These are phyloP conservation scores for Biscogniauxia sp. DNA, from an alignment of 2,329 filamentous ascomycete species.

Conservation along the genomic window DNA sequence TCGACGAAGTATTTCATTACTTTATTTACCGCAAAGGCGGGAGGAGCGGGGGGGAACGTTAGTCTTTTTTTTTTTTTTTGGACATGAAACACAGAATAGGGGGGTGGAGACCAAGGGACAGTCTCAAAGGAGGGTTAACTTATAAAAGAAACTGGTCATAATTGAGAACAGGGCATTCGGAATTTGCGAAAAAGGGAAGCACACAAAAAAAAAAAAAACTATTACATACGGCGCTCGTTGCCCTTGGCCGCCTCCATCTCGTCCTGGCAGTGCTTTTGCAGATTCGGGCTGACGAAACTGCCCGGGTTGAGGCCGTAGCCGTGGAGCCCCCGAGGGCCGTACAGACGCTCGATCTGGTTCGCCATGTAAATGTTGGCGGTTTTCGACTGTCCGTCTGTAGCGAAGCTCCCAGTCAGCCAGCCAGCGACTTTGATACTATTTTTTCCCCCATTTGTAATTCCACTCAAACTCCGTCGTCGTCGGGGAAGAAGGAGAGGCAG, in stretches of 20 bases:
- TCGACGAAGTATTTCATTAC: conserved; percentile 28
- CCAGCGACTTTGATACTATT: too few species aligned
- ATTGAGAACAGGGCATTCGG: too few species aligned
- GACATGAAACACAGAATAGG: not conserved
- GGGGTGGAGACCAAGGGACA: not conserved
- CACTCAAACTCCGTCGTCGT: too few species aligned
- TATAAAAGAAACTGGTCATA: not conserved
- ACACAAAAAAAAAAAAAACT: not conserved
- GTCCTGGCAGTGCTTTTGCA: conserved; percentile 27
- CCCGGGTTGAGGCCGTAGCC: conserved; percentile 45
- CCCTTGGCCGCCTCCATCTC: conserved; percentile 14
- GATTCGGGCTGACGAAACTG: conserved; percentile 35
- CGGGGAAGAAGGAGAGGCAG: too few species aligned
- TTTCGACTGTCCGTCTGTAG: conserved; percentile 43
- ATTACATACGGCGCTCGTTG: conserved; percentile 11
- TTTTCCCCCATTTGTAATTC: too few species aligned
- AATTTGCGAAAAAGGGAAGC: not conserved
- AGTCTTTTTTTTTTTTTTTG: not conserved
- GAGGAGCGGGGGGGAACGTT: not conserved
- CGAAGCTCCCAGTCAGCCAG: conserved; percentile 21
- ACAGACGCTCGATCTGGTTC: conserved; percentile 46
- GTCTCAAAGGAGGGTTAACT: not conserved
- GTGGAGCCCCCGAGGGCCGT: conserved; percentile 39
- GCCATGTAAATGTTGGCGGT: conserved; percentile 47
- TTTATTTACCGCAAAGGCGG: too few species aligned